These are phyloP conservation scores for Trametes gibbosa DNA, from an alignment of 768 basidiomycete species.

Conservation along the genomic window DNA sequence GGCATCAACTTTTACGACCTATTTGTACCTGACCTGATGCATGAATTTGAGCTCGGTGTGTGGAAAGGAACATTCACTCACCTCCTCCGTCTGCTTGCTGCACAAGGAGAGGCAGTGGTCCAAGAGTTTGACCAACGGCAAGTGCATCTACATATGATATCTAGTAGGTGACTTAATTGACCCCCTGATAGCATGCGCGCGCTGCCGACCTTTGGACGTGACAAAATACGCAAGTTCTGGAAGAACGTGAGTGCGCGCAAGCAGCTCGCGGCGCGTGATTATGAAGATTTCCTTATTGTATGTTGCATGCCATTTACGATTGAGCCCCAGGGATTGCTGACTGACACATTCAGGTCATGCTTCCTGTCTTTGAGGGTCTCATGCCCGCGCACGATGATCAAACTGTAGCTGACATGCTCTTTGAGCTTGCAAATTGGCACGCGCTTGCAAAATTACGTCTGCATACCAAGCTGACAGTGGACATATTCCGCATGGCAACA, in stretches of 20 bases:
- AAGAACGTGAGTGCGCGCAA: slow-evolving; percentile 26
- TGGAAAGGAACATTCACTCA: slow-evolving; percentile 32
- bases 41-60: slow-evolving; percentile 35
- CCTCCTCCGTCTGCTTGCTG: slow-evolving; percentile 24
- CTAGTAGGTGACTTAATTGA: background rate
- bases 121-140: slow-evolving; percentile 17
- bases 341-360: slow-evolving; percentile 9
- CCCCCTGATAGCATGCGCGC: slow-evolving; percentile 7
- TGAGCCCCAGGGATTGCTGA: no score
- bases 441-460: slow-evolving; percentile 39
- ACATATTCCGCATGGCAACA: slow-evolving; percentile 14
- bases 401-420: slow-evolving; percentile 34
- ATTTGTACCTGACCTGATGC: slow-evolving; percentile 33
- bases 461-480: slow-evolving; percentile 36
- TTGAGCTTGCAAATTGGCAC: slow-evolving; percentile 36
- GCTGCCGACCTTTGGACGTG: slow-evolving; percentile 24
- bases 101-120: background rate
- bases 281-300: slow-evolving; percentile 30
- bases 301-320: no score
- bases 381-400: slow-evolving; percentile 21
- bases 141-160: background rate
- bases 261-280: slow-evolving; percentile 29
- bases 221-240: slow-evolving; percentile 26
- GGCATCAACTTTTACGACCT: slow-evolving; percentile 28
- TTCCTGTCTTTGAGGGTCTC: slow-evolving; percentile 38